Base-by-base conservation (phyloP, 2,329 filamentous ascomycete species). In the Bisporella sp. region DNA sequence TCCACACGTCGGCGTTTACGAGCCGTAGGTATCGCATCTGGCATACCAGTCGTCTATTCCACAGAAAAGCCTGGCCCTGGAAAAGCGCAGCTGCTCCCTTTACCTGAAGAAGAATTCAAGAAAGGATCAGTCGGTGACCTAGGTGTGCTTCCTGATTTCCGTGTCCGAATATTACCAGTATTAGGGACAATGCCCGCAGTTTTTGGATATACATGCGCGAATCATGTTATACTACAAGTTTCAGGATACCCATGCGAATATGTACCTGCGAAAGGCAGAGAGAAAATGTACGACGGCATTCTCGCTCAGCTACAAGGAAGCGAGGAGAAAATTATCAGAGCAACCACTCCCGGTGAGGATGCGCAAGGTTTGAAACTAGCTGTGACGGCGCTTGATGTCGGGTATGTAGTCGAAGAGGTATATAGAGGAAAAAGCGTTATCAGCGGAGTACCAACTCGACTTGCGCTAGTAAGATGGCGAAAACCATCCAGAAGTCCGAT, bases 121-220 rank as follows among this genome's bases (percentile, higher is more conserved):
- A 95, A 93, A 69, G 93, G 93, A 13, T 76, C 82, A 13, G 89
- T 97, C 0, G 85, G 86, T 30, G 91, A 96, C 58, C 76, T 97
- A 0, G 87, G 90, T 41, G 88, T 95, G 0, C 77, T 99, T 46
- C 87, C 91, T 1, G 91, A 96, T 65, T 99, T 99, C 68, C 79
- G 93, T 29, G 89, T 96, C 7, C 79, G 93, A n/a, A 99, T 99
- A 51, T 70, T 99, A 6, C 93, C 93, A 0, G 93, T 99, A 0
- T 72, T 99, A 3, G 93, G 93, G 1, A 99, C 93, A 0, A 96
- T 99, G 91, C 93, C 93, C 0, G 92, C 93, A 2, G 85, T 97
- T 1, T 99, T 99, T 66, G 93, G 93, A 6, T 87, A 96, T 50
- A 87, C 86, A 0, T 81, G 88, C 6, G 93, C 93, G 4, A 99